A percentile compares a stretch with the other conserved stretches of the same genome.
These are phyloP conservation scores for Westerdykella sp. DNA, from an alignment of 2,329 filamentous ascomycete genomes.

Conservation along the genomic window DNA sequence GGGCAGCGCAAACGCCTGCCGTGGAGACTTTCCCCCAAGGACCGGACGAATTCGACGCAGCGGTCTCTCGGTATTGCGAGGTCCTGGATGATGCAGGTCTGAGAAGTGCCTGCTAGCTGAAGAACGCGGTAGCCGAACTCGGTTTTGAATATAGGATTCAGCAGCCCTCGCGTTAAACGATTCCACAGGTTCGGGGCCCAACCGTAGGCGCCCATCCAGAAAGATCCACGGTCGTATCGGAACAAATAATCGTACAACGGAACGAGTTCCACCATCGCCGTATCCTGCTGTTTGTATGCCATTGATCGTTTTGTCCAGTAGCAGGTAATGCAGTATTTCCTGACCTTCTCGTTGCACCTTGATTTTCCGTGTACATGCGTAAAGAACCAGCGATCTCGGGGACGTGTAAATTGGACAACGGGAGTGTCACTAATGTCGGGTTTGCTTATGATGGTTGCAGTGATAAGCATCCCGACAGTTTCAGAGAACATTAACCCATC, in stretches of 20 bases:
- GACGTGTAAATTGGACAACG: constrained; percentile 44
- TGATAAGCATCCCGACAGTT: constrained; percentile 52
- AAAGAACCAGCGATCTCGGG: constrained; percentile 67
- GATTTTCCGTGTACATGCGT: constrained; percentile 48
- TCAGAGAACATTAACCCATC: constrained; percentile 42
- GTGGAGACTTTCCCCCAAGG: no score
- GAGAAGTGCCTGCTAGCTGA: constrained; percentile 45
- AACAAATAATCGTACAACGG: constrained; percentile 54
- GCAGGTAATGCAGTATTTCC: not conserved
- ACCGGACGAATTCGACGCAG: constrained; percentile 48
- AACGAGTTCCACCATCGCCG: constrained; percentile 34
- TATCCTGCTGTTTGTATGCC: constrained; percentile 1
- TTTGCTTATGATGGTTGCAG: constrained; percentile 49
- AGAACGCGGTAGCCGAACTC: constrained; percentile 60
- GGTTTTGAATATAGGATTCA: constrained; percentile 39
- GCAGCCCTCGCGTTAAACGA: constrained; percentile 48
- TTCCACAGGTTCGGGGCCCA: constrained; percentile 36
- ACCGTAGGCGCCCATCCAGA: constrained; percentile 56
- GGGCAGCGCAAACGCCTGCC: no score
- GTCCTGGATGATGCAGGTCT: constrained; percentile 58
- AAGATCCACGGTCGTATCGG: constrained; percentile 57
- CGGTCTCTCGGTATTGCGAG: constrained; percentile 52
- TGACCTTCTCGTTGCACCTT: not conserved
- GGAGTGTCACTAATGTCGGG: constrained; percentile 19
- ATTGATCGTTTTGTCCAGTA: constrained; percentile 5